These are phyloP conservation scores for Phaeosphaeria sp. DNA, from an alignment of 2,329 filamentous ascomycete species.

Conservation along the genomic window DNA sequence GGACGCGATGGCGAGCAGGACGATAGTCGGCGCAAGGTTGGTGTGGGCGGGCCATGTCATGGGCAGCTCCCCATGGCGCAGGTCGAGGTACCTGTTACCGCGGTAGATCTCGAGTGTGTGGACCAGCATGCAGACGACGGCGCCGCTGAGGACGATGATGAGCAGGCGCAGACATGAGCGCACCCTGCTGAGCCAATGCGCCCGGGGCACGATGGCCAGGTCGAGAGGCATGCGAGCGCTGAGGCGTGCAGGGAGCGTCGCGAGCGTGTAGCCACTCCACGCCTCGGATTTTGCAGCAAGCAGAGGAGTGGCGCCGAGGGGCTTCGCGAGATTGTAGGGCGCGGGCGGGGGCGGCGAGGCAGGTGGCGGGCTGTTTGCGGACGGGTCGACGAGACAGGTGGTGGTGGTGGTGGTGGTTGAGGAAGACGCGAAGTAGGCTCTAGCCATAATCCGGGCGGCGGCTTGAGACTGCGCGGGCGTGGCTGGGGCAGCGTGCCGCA, in stretches of 20 bases:
- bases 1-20: slow-evolving; percentile 42
- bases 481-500: slow-evolving; percentile 4
- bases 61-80: slow-evolving; percentile 45
- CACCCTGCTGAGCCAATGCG: slow-evolving; percentile 45
- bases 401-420: slow-evolving; percentile 18
- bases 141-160: slow-evolving; percentile 46
- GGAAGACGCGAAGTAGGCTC: slow-evolving; percentile 24
- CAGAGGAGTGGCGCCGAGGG: slow-evolving; percentile 24
- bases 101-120: slow-evolving; percentile 47
- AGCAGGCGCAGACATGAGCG: slow-evolving; percentile 46
- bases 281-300: slow-evolving; percentile 19
- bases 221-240: slow-evolving; percentile 39
- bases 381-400: slow-evolving; percentile 16
- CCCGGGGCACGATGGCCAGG: slow-evolving; percentile 30
- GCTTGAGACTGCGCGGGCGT: slow-evolving; percentile 11
- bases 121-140: slow-evolving; percentile 43
- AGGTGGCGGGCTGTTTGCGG: slow-evolving; percentile 7
- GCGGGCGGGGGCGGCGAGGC: slow-evolving; percentile 20
- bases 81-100: slow-evolving; percentile 44
- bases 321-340: slow-evolving; percentile 23
- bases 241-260: slow-evolving; percentile 23
- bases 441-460: slow-evolving; percentile 22
- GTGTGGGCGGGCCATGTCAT: slow-evolving; percentile 48
- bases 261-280: slow-evolving; percentile 22
- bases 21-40: slow-evolving; percentile 45